Conservation (phyloP, 805 yeast genomes). For the Priceomyces haplophilus region DNA sequence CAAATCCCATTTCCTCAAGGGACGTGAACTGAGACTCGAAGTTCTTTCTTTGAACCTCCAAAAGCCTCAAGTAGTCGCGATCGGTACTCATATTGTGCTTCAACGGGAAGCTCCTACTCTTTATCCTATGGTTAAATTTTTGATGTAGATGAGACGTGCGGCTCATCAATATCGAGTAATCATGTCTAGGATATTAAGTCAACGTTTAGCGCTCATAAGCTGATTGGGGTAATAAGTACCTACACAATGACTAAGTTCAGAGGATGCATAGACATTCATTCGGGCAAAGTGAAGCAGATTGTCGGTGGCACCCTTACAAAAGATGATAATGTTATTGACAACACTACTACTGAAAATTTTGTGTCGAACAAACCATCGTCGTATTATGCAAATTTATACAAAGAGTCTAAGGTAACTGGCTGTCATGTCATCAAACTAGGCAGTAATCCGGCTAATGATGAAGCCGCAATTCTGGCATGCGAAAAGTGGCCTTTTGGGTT, state of each 20-base stretch:
- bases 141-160: neutral
- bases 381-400: constrained; percentile 72
- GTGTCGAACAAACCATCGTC: constrained; percentile 72
- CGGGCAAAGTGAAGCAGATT: constrained; percentile 93
- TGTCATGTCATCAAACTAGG: constrained; percentile 96
- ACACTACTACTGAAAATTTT: constrained; percentile 53
- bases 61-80: constrained; percentile 30
- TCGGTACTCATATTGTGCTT: constrained; percentile 11
- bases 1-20: constrained; percentile 44
- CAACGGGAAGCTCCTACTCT: neutral
- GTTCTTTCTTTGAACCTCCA: constrained; percentile 55
- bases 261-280: constrained; percentile 94
- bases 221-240: neutral
- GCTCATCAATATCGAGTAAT: neutral
- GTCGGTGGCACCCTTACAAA: constrained; percentile 84
- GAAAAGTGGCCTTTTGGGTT: constrained; percentile 66
- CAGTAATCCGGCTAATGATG: constrained; percentile 66
- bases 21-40: constrained; percentile 67
- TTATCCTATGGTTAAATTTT: neutral
- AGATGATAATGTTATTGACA: constrained; percentile 43
- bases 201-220: neutral
- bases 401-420: constrained; percentile 55
- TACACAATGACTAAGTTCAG: constrained; percentile 73
- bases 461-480: constrained; percentile 77
- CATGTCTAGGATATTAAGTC: neutral